Conservation (phyloP, 2,329 filamentous ascomycete genomes). For the Mariannaea elegans region DNA sequence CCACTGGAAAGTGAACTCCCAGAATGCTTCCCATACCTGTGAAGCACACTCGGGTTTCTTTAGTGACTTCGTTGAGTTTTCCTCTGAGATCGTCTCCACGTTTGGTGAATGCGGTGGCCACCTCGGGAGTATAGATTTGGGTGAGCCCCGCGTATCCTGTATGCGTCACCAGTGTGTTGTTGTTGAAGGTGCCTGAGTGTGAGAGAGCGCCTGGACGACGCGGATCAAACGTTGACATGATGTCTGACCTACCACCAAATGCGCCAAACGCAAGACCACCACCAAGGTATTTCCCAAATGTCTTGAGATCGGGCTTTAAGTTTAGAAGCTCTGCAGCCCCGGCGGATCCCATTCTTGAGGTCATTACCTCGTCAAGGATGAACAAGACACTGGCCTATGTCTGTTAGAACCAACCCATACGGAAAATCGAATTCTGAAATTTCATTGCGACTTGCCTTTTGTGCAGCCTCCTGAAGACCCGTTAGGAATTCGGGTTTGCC, state of each 20-base stretch:
- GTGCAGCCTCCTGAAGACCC: slow-evolving; percentile 58
- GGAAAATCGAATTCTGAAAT: neutral
- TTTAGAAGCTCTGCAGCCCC: slow-evolving; percentile 57
- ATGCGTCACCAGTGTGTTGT: slow-evolving; percentile 69
- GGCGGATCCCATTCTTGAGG: slow-evolving; percentile 62
- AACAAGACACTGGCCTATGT: slow-evolving; percentile 61
- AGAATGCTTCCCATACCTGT: slow-evolving; percentile 50
- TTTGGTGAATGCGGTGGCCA: slow-evolving; percentile 43
- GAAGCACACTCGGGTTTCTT: slow-evolving; percentile 49
- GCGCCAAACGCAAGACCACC: slow-evolving; percentile 73
- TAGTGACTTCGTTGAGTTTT: slow-evolving; percentile 42
- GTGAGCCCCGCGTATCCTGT: slow-evolving; percentile 57
- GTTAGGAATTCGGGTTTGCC: slow-evolving; percentile 61
- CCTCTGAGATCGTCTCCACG: slow-evolving; percentile 43
- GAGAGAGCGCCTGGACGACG: slow-evolving; percentile 49
- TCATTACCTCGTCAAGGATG: slow-evolving; percentile 78
- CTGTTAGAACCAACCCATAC: neutral
- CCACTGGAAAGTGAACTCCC: slow-evolving; percentile 48
- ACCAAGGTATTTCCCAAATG: slow-evolving; percentile 73
- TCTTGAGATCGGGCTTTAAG: slow-evolving; percentile 68
- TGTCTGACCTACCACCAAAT: slow-evolving; percentile 67
- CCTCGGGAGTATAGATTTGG: slow-evolving; percentile 46
- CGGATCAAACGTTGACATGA: slow-evolving; percentile 68
- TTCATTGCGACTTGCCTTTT: slow-evolving; percentile 36
- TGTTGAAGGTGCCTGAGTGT: slow-evolving; percentile 74